Conservation (phyloP, 805 yeast genomes). For the Candida ponderosae region DNA sequence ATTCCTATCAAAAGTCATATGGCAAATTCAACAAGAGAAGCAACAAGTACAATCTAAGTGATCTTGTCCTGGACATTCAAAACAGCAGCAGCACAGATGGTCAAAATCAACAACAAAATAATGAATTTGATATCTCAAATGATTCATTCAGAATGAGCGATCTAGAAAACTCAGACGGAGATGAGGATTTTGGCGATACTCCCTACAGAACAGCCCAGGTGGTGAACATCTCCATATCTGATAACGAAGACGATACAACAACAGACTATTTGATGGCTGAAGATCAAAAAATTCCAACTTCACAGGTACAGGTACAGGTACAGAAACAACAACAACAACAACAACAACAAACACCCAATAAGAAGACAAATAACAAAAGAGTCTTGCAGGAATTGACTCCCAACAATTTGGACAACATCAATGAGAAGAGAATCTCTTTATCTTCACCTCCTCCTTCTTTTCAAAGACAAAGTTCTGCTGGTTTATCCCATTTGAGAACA, state of each 20-base stretch:
- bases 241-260: slow-evolving; percentile 15
- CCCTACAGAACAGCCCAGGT: slow-evolving; percentile 13
- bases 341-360: not conserved
- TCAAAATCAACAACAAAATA: not conserved
- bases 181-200: slow-evolving; percentile 12
- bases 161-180: slow-evolving; percentile 5
- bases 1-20: slow-evolving; percentile 8
- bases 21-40: slow-evolving; percentile 16
- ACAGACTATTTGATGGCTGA: slow-evolving; percentile 7
- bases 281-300: too few species aligned
- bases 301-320: not conserved
- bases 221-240: slow-evolving; percentile 17
- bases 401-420: slow-evolving; percentile 4
- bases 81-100: slow-evolving; percentile 1
- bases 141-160: slow-evolving; percentile 18
- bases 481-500: slow-evolving; percentile 12
- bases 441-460: slow-evolving; percentile 9
- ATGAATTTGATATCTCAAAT: slow-evolving; percentile 17
- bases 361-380: not conserved
- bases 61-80: slow-evolving; percentile 13
- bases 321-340: slow-evolving; percentile 8
- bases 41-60: slow-evolving; percentile 16
- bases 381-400: not conserved
- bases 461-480: slow-evolving; percentile 16
- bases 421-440: slow-evolving; percentile 17